Evolutionary conservation across 2,329 filamentous ascomycete genomes (phyloP), one percentile per base, ranked within the genome.

Genomic region (Paracamarosporium sp.): DNA sequence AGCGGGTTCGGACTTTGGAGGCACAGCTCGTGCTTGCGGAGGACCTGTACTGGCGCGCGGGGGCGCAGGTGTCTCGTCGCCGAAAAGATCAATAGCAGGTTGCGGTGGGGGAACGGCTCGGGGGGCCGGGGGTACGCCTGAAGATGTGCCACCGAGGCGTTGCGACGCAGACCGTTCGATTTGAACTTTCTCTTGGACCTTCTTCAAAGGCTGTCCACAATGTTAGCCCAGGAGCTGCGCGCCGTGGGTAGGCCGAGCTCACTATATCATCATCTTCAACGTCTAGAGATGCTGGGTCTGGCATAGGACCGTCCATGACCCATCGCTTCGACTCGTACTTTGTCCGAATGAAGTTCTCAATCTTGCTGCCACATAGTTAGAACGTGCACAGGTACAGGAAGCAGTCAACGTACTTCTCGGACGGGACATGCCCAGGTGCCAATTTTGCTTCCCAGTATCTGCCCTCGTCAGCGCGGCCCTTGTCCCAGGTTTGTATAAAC

Each of bases 281-380:
- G 74, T 96, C 92, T 50, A 99, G 80, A 1, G 90, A 91, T 3
- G 91, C 85, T n/a, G 96, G 95, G 74, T 98, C 93, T 5, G 96
- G 96, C 74, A 96, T 94, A 5, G 88, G 88, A 1, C 95, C 95
- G 60, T 99, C 95, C 93, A 98, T 98, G n/a, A 93, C 90, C 95
- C 95, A 99, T 80, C 96, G 86, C 86, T 97, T 98, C 53, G 95
- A 90, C 77, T 99, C 95, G 78, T 99, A 99, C 79, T 99, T 99
- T 55, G 96, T 99, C 66, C 95, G 89, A 70, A 99, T 98, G 74
- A 99, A 99, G 83, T 98, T 99, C 85, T 99, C 95, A 69, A 99
- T 98, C 85, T 99, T 99, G 66, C 83, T 86, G 59, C 53, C 30
- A 9, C 35, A 48, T 38, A 59, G 47, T 57, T 52, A 64, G 56